Conservation (phyloP, 116 monocot species). For the Trichopus zeylanicus region DNA sequence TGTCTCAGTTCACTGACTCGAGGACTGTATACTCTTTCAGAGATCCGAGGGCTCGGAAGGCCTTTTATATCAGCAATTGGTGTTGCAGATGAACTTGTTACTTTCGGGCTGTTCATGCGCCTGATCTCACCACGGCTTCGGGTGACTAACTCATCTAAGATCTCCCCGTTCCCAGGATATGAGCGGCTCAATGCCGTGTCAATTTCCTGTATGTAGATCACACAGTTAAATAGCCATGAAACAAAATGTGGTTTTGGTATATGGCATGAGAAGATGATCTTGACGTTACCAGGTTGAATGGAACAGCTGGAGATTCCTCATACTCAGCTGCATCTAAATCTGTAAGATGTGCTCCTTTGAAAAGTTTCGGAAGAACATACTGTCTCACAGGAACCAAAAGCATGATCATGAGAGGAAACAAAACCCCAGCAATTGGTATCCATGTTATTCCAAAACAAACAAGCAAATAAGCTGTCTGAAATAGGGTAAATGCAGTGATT, state of each 20-base stretch:
- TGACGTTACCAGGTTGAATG: conserved; percentile 24
- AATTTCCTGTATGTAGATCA: conserved; percentile 21
- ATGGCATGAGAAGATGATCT: not conserved
- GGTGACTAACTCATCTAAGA: conserved; percentile 51
- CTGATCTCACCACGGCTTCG: conserved; percentile 59
- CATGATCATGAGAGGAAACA: conserved; percentile 77
- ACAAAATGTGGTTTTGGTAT: not conserved
- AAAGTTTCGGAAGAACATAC: conserved; percentile 64
- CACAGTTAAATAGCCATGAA: not conserved
- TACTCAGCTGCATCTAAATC: conserved; percentile 82
- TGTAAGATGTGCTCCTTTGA: conserved; percentile 66
- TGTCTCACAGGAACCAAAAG: conserved; percentile 67
- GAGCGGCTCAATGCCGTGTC: conserved; percentile 11
- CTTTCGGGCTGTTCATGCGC: conserved; percentile 38
- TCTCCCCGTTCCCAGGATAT: conserved; percentile 24
- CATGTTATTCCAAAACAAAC: conserved; percentile 72
- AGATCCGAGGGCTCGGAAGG: conserved; percentile 26
- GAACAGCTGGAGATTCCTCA: conserved; percentile 61
- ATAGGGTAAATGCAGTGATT: conserved; percentile 52
- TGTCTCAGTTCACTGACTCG: conserved; percentile 36
- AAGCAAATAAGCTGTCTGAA: conserved; percentile 60
- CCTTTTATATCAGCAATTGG: conserved; percentile 27
- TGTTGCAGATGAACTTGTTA: conserved; percentile 34
- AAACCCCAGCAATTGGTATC: conserved; percentile 75
- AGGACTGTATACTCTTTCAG: conserved; percentile 41